Base-by-base conservation (phyloP, 352 stramenopile species). In the Pythium brassicae region DNA sequence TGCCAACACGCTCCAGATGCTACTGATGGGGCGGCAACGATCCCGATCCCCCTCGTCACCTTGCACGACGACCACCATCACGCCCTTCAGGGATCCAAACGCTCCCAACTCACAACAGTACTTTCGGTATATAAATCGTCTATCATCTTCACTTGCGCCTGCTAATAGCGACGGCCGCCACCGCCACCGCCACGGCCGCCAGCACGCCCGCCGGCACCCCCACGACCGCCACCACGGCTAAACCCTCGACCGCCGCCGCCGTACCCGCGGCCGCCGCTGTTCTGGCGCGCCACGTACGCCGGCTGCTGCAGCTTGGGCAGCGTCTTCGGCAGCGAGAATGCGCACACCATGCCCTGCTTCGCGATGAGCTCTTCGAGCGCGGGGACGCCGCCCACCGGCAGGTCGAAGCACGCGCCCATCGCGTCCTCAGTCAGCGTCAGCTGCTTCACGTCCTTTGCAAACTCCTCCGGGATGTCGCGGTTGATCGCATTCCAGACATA, bases 401-500 rank as follows among this genome's bases (percentile, higher is more conserved):
- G 65, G 55, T 98, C 93, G 59, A 98, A 97, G 59, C 95, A 92
- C 23, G 88, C 91, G 23, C 83, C 85, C 79, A 90, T 87, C 17
- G 71, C 69, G 66, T 97, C 91, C 34, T 86, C 87, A 12, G 83
- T 92, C 29, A 98, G 65, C 51, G 86, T 92, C 72, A 97, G 75
- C 68, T 95, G 90, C 67, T 94, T 94, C 44, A 98, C 83, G 47
- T 90, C 71, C 17, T 85, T 83, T 19, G 86, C 71, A 23, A 85
- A 66, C 39, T 90, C 75, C 52, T 91, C 73, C 17, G 73, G 65
- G 49, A 98, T 83, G 51, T 94, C 81, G 45, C 88, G 84, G 65
- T 95, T 86, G 35, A 98, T 55, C 20, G 87, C 89, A 54, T 89
- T 96, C 91, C 91, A 98, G 11, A 97, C 90, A 68, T 97, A 97